Evolutionary conservation across 202 grass and related monocot genomes (phyloP).

Genomic region (Panicum virgatum): DNA sequence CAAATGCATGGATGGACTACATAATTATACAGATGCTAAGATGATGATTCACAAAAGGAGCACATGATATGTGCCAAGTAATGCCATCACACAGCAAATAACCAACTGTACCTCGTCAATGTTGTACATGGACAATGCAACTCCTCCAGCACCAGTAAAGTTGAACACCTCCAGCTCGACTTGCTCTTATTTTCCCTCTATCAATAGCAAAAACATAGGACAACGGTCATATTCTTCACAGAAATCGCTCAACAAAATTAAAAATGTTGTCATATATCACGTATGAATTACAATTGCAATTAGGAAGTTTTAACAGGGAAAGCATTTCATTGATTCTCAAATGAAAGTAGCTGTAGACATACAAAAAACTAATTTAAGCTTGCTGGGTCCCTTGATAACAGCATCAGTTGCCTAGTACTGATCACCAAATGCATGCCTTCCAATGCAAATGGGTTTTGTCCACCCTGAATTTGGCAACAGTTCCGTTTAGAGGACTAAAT

Average conservation of each 20-base stretch:
- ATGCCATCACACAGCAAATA: no score
- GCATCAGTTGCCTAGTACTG: slow-evolving; percentile 82
- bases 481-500: slow-evolving; percentile 20
- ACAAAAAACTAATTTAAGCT: slow-evolving; percentile 85
- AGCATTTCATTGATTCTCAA: not conserved
- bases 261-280: not conserved
- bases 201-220: not conserved
- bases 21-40: slow-evolving; percentile 15
- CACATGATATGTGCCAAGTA: no score
- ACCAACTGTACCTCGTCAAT: slow-evolving; percentile 63
- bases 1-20: slow-evolving; percentile 74
- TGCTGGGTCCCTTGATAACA: slow-evolving; percentile 83
- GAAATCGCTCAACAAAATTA: not conserved
- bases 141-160: slow-evolving; percentile 80
- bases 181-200: slow-evolving; percentile 75
- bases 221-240: not conserved
- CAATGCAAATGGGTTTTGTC: slow-evolving; percentile 91
- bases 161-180: slow-evolving; percentile 76
- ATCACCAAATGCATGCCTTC: slow-evolving; percentile 86
- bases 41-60: slow-evolving; percentile 5
- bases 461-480: slow-evolving; percentile 53
- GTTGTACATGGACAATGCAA: slow-evolving; percentile 72
- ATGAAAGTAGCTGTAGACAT: slow-evolving; percentile 3
- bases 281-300: not conserved
- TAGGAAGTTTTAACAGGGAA: slow-evolving; percentile 2